Evolutionary conservation across 2,329 filamentous ascomycete species (phyloP).

Genomic region (Tolypocladium capitatum): DNA sequence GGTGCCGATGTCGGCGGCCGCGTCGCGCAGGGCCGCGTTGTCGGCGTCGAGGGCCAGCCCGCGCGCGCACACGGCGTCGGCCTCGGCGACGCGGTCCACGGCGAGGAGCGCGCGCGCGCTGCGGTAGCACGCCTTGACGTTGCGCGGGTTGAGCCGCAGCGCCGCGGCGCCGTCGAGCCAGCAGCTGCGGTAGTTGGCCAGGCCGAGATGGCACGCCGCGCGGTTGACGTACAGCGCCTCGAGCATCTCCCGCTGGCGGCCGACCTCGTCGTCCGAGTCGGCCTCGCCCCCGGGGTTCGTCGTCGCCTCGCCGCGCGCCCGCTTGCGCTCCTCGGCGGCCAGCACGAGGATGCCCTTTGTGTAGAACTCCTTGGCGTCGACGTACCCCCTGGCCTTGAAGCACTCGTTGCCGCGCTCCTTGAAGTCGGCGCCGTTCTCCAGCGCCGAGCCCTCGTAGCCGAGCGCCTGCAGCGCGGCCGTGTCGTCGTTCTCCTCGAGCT

Average conservation of each 20-base stretch:
- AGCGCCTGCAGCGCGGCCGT: slow-evolving; percentile 81
- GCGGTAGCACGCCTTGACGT: slow-evolving; percentile 86
- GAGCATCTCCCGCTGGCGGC: slow-evolving; percentile 49
- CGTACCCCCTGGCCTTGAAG: slow-evolving; percentile 60
- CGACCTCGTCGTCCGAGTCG: slow-evolving; percentile 40
- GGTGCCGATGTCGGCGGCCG: slow-evolving; percentile 50
- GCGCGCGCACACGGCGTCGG: slow-evolving; percentile 61
- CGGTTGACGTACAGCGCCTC: slow-evolving; percentile 77
- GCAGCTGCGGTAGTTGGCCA: slow-evolving; percentile 78
- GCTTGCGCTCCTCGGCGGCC: slow-evolving; percentile 45
- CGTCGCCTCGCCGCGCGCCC: slow-evolving; percentile 25
- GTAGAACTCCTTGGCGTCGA: slow-evolving; percentile 85
- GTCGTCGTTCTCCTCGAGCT: slow-evolving; percentile 71
- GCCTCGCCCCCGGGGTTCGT: slow-evolving; percentile 17
- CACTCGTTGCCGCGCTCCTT: slow-evolving; percentile 87
- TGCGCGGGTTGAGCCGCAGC: slow-evolving; percentile 63
- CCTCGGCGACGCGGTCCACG: slow-evolving; percentile 66
- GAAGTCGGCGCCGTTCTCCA: slow-evolving; percentile 73
- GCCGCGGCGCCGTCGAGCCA: slow-evolving; percentile 73
- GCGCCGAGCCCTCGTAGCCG: slow-evolving; percentile 80
- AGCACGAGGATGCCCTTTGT: slow-evolving; percentile 70
- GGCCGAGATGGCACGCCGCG: slow-evolving; percentile 76
- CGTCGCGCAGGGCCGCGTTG: slow-evolving; percentile 52
- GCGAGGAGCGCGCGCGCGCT: slow-evolving; percentile 65
- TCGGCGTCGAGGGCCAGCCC: slow-evolving; percentile 59